These are phyloP conservation scores for Ustilaginoidea virens DNA, from an alignment of 2,329 filamentous ascomycete genomes.

Conservation along the genomic window DNA sequence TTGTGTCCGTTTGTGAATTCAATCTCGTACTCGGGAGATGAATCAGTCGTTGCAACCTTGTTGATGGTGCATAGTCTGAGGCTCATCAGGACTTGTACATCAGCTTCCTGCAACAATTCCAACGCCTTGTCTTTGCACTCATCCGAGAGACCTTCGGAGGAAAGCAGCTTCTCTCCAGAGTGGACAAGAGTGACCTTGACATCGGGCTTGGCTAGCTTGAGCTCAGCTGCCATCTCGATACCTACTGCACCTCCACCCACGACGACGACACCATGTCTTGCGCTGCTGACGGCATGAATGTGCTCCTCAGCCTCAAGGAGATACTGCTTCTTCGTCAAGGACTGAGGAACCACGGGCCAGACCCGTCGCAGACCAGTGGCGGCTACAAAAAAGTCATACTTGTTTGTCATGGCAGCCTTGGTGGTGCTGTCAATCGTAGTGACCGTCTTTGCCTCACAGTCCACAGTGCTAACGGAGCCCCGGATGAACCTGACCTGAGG, in stretches of 20 bases:
- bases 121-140: slow-evolving; percentile 50
- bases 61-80: slow-evolving; percentile 38
- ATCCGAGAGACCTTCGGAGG: slow-evolving; percentile 55
- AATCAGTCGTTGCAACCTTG: slow-evolving; percentile 28
- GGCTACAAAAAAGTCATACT: slow-evolving; percentile 64
- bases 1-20: slow-evolving; percentile 44
- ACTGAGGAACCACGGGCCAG: slow-evolving; percentile 60
- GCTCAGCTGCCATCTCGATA: slow-evolving; percentile 67
- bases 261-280: slow-evolving; percentile 46
- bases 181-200: slow-evolving; percentile 60
- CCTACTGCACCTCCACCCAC: slow-evolving; percentile 70
- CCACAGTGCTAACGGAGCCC: slow-evolving; percentile 45
- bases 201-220: slow-evolving; percentile 51
- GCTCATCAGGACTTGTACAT: slow-evolving; percentile 49
- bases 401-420: slow-evolving; percentile 23
- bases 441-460: slow-evolving; percentile 43
- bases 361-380: slow-evolving; percentile 53
- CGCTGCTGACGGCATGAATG: slow-evolving; percentile 35
- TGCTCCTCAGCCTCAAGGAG: slow-evolving; percentile 45
- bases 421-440: slow-evolving; percentile 34
- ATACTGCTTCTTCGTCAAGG: slow-evolving; percentile 44
- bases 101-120: slow-evolving; percentile 41
- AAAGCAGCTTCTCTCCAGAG: slow-evolving; percentile 54
- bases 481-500: slow-evolving; percentile 49
- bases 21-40: slow-evolving; percentile 27